Evolutionary conservation across 345 rosid genomes (phyloP), one percentile per base, ranked within the genome.

Genomic region (Nasturtium officinale): DNA sequence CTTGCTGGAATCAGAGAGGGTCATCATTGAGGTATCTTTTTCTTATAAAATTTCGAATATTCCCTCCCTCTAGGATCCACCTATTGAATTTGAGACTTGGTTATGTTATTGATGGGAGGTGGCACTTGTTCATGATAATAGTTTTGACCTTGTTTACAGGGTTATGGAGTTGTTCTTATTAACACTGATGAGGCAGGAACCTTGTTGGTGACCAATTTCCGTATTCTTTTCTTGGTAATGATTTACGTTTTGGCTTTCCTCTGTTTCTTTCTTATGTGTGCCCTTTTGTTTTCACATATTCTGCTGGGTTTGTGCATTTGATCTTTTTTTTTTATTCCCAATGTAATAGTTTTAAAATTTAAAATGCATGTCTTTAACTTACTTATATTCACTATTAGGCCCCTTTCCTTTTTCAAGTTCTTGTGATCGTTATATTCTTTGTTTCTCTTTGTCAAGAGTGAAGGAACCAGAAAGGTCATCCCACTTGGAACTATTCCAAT

Each of bases 141-240:
- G 20, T 56, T 13, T 5, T 47, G 64, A 56, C 18, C 18, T 71
- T 79, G 61, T 78, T 84, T 63, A 16, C 86, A 95, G 98, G 90
- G 83, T 29, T 78, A 80, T 67, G 99, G 98, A 28, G 98, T 92
- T 72, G 96, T 95, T 56, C 97, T 95, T 83, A 82, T 92, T 50
- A 95, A 95, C 81, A 90, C 82, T 0, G 97, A 91, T 78, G 86
- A 83, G 70, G 99, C 99, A 9, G 99, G 99, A 33, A 90, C 91
- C 40, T 75, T 92, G 76, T 50, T 91, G 73, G 91, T 95, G 78
- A 95, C 99, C 6, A 95, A 95, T 68, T 95, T 87, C 71, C 98
- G 99, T 64, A 82, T 95, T 74, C 86, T 95, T 56, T 95, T 95
- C 79, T 73, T 95, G 87, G 99, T 95, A 73, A 73, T 85, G 96